A percentile compares a stretch with the other conserved stretches of the same genome.
Conservation (phyloP, 1,139 yeast genomes). For the Entelexis paramagnoliae region DNA sequence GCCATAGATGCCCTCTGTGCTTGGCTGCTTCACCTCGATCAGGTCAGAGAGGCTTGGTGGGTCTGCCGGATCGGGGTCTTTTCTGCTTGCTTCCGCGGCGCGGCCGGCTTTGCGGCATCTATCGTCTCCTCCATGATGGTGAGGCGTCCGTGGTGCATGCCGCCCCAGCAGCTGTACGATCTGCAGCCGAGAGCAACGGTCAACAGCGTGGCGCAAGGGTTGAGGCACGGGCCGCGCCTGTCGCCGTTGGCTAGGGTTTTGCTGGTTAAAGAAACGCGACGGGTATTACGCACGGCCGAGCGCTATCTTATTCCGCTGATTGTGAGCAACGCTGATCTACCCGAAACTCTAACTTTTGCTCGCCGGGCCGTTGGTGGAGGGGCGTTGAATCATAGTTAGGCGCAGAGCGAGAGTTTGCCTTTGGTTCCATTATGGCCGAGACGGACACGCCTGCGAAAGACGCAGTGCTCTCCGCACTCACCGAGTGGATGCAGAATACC, state of each 20-base stretch:
- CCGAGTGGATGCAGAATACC: not conserved
- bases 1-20: too few relatives aligned
- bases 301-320: not conserved
- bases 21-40: too few relatives aligned
- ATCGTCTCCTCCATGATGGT: not conserved
- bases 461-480: not conserved
- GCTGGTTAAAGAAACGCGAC: slow-evolving; percentile 1
- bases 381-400: not conserved
- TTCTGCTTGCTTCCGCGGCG: not conserved
- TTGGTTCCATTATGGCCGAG: not conserved
- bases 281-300: not conserved
- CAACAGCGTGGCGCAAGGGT: not conserved
- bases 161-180: not conserved
- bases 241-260: not conserved
- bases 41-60: too few relatives aligned
- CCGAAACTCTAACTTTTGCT: not conserved
- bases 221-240: slow-evolving; percentile 1
- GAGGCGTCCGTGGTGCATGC: not conserved
- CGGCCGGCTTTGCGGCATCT: not conserved
- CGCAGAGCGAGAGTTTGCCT: too few relatives aligned
- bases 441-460: not conserved
- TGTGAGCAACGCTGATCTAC: not conserved
- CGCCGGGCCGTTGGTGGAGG: not conserved
- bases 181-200: slow-evolving; percentile 7
- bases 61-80: too few relatives aligned